Conservation (phyloP, 1,284 basidiomycete genomes). For the Sutorius eximius region DNA sequence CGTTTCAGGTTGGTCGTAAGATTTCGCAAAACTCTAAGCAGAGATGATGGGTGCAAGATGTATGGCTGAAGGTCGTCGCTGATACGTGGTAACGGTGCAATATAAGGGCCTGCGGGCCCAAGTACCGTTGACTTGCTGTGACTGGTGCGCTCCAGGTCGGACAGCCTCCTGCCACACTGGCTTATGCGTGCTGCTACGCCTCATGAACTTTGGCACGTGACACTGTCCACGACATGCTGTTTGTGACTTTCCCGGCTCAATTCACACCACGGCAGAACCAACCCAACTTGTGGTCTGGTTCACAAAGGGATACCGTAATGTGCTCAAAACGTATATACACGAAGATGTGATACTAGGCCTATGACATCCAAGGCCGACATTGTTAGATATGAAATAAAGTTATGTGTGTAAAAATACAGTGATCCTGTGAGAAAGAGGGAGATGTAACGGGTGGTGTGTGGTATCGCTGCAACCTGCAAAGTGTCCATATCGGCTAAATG, state of each 20-base stretch:
- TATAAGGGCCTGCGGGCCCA: neutral
- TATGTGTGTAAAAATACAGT: no score
- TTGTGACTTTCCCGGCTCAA: neutral
- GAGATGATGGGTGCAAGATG: neutral
- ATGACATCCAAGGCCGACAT: no score
- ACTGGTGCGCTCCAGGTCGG: neutral
- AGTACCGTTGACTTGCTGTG: conserved; percentile 6
- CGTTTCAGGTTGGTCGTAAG: neutral
- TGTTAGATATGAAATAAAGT: no score
- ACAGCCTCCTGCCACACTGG: conserved; percentile 5
- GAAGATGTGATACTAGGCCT: neutral
- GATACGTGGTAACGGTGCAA: neutral
- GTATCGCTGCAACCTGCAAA: no score
- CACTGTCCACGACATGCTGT: neutral
- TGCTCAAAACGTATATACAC: neutral
- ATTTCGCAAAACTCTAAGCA: neutral
- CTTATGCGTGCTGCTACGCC: neutral
- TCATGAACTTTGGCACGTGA: conserved; percentile 11
- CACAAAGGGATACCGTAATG: neutral
- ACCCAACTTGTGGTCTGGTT: neutral
- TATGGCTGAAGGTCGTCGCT: neutral
- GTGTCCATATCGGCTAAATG: no score
- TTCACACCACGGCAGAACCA: neutral
- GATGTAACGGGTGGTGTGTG: neutral
- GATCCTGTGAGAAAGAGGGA: no score